Evolutionary conservation across 2,329 filamentous ascomycete genomes (phyloP), one percentile per base, ranked within the genome.

Genomic region (Phialophora macrospora): DNA sequence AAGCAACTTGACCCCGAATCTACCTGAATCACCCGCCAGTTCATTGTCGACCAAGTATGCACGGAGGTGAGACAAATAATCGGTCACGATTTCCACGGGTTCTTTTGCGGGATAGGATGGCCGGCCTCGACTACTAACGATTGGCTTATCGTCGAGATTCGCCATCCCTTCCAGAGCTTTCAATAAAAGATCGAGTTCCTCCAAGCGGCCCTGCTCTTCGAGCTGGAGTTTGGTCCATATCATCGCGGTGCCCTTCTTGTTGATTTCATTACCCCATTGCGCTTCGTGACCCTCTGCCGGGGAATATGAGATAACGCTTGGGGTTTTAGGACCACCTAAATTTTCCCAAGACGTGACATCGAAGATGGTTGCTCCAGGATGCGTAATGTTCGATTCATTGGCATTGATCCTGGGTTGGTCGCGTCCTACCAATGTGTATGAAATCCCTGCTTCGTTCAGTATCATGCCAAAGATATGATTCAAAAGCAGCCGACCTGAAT

Each of bases 141-240:
- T 51, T 26, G n/a, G 12, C 2, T 51, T 9, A 20, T 24, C 7
- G 12, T 51, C n/a, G 20, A 51, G n/a, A 6, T 51, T 51, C 20
- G 46, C 46, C 46, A 51, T 51, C n/a, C 46, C 46, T 12, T 51
- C 46, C 20, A 51, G 46, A 51, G 46, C 46, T 26, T 51, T 51
- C 20, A 51, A 26, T 11, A 51, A 22, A 1, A 51, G n/a, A 26
- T 51, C 24, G 46, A 51, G 46, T 26, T 51, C 46, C 9, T 51
- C 46, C 20, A 51, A 24, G n/a, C 46, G 46, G 24, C n/a, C 2
- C 24, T 24, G 46, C 24, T 51, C 46, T 20, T 51, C 20, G n/a
- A 51, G 46, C n/a, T 51, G 46, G 24, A 51, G 46, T 26, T 51
- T 51, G n/a, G 46, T 51, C 46, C 46, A 51, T 22, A 51, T 51